Evolutionary conservation across 495 filamentous ascomycete genomes (phyloP).

Genomic region (Hypoxylon crocopeplum): DNA sequence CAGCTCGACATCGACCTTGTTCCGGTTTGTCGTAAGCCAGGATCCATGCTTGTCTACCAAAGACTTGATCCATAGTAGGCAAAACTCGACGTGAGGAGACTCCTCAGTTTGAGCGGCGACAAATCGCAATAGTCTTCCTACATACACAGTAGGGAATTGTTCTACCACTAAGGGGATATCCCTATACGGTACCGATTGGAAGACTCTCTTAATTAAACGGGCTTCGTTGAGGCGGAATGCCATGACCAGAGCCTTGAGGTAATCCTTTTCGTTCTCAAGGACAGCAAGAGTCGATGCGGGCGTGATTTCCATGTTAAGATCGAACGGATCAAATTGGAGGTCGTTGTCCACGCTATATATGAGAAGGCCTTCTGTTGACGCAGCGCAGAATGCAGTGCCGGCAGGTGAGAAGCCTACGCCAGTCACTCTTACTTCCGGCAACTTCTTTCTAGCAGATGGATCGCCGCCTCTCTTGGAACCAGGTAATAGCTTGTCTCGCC

Average conservation of each 20-base stretch:
- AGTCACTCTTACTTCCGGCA: conserved; percentile 85
- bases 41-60: conserved; percentile 81
- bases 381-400: conserved; percentile 90
- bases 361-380: conserved; percentile 90
- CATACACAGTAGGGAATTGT: conserved; percentile 83
- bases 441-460: conserved; percentile 72
- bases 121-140: conserved; percentile 79
- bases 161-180: conserved; percentile 81
- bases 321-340: conserved; percentile 90
- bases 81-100: conserved; percentile 91
- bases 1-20: conserved; percentile 79
- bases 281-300: conserved; percentile 78
- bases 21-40: conserved; percentile 79
- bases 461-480: conserved; percentile 85
- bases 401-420: conserved; percentile 87
- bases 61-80: conserved; percentile 89
- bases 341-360: conserved; percentile 87
- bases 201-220: conserved; percentile 78
- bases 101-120: conserved; percentile 89
- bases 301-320: conserved; percentile 91
- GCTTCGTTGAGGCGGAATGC: conserved; percentile 90
- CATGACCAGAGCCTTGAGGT: conserved; percentile 93
- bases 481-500: conserved; percentile 83
- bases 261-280: conserved; percentile 76
- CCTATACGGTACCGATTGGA: conserved; percentile 77